Conservation (phyloP, 2,329 filamentous ascomycete genomes). For the Ophiostoma himal-ulmi region DNA sequence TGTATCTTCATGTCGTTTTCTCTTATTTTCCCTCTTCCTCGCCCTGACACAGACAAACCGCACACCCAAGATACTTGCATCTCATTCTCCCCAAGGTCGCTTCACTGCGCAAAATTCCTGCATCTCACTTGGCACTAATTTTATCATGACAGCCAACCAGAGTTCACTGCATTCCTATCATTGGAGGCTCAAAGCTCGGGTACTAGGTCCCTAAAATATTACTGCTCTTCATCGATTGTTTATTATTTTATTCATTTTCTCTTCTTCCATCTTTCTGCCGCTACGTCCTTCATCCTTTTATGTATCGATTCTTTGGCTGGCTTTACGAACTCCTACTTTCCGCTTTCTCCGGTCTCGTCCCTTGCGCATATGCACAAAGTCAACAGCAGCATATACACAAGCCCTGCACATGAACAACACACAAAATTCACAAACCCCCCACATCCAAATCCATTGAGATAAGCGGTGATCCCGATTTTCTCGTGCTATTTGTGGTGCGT, state of each 20-base stretch:
- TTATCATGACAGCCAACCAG: conserved; percentile 45
- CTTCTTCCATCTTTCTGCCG: conserved; percentile 10
- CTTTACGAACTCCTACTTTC: background rate
- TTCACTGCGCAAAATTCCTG: conserved; percentile 27
- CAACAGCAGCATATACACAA: conserved; percentile 12
- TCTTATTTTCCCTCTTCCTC: background rate
- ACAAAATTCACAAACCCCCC: conserved; percentile 26
- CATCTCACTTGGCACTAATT: conserved; percentile 32
- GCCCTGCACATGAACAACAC: conserved; percentile 15
- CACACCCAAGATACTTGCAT: background rate
- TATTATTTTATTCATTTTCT: conserved; percentile 4
- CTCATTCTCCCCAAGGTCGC: conserved; percentile 10
- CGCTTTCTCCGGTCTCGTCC: conserved; percentile 16
- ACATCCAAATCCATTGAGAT: conserved; percentile 30
- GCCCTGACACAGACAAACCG: background rate
- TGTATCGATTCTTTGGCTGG: background rate
- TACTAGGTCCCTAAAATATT: conserved; percentile 38
- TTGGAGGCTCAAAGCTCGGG: conserved; percentile 43
- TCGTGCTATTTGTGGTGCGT: background rate
- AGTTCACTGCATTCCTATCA: conserved; percentile 39
- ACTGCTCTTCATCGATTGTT: background rate
- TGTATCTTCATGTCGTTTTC: conserved; percentile 8
- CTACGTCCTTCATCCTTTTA: background rate
- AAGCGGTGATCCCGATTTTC: conserved; percentile 21
- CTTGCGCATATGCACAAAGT: conserved; percentile 4